Evolutionary conservation across 2,329 filamentous ascomycete genomes (phyloP).

Genomic region (Microdochium bolleyi): DNA sequence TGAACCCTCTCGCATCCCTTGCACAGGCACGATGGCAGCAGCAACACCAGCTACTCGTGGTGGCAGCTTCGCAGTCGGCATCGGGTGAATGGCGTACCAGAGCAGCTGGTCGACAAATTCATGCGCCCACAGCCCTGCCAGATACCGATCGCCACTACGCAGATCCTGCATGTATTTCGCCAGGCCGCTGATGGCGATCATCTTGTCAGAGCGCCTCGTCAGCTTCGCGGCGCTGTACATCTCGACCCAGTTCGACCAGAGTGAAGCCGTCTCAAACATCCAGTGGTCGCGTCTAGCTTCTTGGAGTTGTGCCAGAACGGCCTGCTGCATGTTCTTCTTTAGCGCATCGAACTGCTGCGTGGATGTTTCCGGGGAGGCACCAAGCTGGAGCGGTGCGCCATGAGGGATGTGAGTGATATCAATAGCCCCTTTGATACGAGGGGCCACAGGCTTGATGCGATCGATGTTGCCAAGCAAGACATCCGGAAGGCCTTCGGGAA

Average conservation of each 20-base stretch:
- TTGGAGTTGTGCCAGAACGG: background rate
- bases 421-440: background rate
- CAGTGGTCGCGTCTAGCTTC: background rate
- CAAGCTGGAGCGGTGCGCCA: too few relatives aligned
- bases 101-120: slow-evolving; percentile 6
- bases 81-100: slow-evolving; percentile 3
- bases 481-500: background rate
- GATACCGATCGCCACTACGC: slow-evolving; percentile 3
- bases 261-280: background rate
- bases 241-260: slow-evolving; percentile 1
- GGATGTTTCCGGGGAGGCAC: too few relatives aligned
- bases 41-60: slow-evolving; percentile 7
- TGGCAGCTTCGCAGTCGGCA: background rate
- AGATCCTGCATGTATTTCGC: slow-evolving; percentile 5
- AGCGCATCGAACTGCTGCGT: background rate
- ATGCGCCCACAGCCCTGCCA: slow-evolving; percentile 8
- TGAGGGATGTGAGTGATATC: too few relatives aligned
- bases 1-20: background rate
- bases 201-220: slow-evolving; percentile 8
- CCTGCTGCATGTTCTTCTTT: background rate
- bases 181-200: slow-evolving; percentile 11
- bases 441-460: background rate
- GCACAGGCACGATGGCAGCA: too few relatives aligned
- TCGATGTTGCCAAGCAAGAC: background rate
- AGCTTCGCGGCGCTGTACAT: slow-evolving; percentile 6